These are phyloP conservation scores for Sporobolomyces pararoseus DNA, from an alignment of 768 basidiomycete genomes.

Conservation along the genomic window DNA sequence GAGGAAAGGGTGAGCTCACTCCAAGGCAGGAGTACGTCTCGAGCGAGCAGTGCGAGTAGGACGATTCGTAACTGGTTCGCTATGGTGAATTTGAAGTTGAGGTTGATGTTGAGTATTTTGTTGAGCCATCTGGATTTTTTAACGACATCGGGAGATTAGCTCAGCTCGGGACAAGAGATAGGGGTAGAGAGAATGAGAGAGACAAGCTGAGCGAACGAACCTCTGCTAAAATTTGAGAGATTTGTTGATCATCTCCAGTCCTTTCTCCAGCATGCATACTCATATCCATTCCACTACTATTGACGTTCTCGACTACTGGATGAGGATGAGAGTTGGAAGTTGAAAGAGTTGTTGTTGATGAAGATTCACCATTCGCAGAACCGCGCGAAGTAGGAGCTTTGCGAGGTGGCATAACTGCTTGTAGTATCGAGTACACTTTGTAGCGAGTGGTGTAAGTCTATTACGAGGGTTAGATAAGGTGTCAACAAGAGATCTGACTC, in stretches of 20 bases:
- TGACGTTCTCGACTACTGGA: no score
- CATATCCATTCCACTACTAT: not conserved
- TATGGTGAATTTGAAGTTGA: no score
- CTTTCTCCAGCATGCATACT: not conserved
- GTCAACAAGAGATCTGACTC: no score
- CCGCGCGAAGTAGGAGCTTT: not conserved
- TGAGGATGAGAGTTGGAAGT: not conserved
- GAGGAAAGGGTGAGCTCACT: no score
- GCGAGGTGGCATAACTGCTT: not conserved
- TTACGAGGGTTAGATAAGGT: no score
- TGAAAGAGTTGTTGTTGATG: not conserved
- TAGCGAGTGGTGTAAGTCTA: no score
- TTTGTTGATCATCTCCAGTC: slow-evolving; percentile 9
- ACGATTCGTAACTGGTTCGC: no score
- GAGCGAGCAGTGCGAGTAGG: not conserved
- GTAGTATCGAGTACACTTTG: no score
- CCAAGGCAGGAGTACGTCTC: not conserved
- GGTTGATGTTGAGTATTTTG: no score
- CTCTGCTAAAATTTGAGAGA: slow-evolving; percentile 17
- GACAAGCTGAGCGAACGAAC: no score
- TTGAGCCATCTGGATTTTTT: not conserved
- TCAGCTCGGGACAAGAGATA: no score
- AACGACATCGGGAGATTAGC: not conserved
- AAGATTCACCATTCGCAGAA: not conserved
- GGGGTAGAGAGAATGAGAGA: no score